These are phyloP conservation scores for Sphagnurus paluster DNA, from an alignment of 1,284 basidiomycete genomes.

Conservation along the genomic window DNA sequence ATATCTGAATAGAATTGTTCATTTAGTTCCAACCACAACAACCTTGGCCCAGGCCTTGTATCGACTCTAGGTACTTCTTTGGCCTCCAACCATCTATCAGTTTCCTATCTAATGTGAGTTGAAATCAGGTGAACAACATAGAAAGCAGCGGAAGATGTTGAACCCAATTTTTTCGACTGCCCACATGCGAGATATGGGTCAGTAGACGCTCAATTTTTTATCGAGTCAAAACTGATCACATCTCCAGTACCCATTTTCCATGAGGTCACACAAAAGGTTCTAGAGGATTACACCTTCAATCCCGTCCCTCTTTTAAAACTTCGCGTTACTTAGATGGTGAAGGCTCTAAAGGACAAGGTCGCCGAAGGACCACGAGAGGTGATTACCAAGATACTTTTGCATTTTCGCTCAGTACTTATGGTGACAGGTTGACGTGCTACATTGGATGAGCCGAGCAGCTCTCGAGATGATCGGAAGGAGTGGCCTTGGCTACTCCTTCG, in stretches of 20 bases:
- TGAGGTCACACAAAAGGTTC: conserved; percentile 33
- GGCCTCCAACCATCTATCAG: too few relatives aligned
- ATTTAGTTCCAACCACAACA: conserved; percentile 28
- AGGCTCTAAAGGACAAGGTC: conserved; percentile 9
- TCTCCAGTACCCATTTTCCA: conserved; percentile 34
- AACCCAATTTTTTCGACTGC: too few relatives aligned
- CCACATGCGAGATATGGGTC: conserved; percentile 40
- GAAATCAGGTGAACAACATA: conserved; percentile 44
- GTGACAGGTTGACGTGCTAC: conserved; percentile 3
- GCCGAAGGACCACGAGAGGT: conserved; percentile 14
- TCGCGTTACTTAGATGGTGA: conserved; percentile 5
- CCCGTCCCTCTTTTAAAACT: not conserved
- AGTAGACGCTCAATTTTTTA: conserved; percentile 1
- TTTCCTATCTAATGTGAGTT: too few relatives aligned
- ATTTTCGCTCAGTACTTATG: conserved; percentile 5
- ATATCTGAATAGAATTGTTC: not conserved
- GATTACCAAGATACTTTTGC: conserved; percentile 5
- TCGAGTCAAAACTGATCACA: too few relatives aligned
- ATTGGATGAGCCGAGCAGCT: conserved; percentile 6
- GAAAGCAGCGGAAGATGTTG: conserved; percentile 45
- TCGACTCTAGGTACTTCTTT: conserved; percentile 33
- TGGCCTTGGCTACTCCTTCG: conserved; percentile 31
- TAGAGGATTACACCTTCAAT: not conserved
- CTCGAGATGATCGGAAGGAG: too few relatives aligned
- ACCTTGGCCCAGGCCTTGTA: conserved; percentile 39